Evolutionary conservation across 257 asterid genomes (phyloP), one percentile per base, ranked within the genome.

Genomic region (Solanum bulbocastanum): DNA sequence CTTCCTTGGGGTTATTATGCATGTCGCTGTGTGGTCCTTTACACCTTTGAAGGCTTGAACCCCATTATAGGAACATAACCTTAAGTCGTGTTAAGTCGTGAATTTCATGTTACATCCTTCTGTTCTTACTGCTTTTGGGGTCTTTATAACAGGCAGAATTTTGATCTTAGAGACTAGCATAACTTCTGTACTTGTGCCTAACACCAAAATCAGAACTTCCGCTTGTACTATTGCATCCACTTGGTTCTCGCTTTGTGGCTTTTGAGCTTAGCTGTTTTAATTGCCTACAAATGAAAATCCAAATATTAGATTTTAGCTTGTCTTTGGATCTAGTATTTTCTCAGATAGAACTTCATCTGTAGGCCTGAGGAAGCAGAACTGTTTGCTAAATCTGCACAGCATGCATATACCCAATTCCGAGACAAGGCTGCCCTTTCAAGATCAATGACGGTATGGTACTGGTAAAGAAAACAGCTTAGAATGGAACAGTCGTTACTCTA

Each of bases 371-470:
- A 97, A 93, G 99, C 95, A 15, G 98, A 96, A 91, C 95, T 96
- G 60, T 97, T 97, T 93, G 95, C 98, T 62, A 96, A 95, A 90
- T 96, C 98, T 49, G 98, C 98, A 49, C 89, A 91, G 91, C 91
- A 91, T 90, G 94, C 97, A 86, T 97, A 97, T 89, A 90, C 88
- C 92, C 94, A 95, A 83, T 97, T 97, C 83, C 90, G 99, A 58
- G 96, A 97, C 92, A 97, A 97, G 91, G 98, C 98, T 75, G 99
- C 99, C 85, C 91, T 96, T 85, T 97, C 98, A 72, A 94, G 99
- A 96, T 96, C 98, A 88, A 96, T 97, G 98, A 91, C 91, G 91
- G 99, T 96, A 97, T 87, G 94, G 52, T 89, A 86, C 72, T 89
- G 37, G 72, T 87, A 66, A 78, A 86, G 22, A 88, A 87, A 40